Conservation (phyloP, 1,284 basidiomycete genomes). For the Ustilago crameri region DNA sequence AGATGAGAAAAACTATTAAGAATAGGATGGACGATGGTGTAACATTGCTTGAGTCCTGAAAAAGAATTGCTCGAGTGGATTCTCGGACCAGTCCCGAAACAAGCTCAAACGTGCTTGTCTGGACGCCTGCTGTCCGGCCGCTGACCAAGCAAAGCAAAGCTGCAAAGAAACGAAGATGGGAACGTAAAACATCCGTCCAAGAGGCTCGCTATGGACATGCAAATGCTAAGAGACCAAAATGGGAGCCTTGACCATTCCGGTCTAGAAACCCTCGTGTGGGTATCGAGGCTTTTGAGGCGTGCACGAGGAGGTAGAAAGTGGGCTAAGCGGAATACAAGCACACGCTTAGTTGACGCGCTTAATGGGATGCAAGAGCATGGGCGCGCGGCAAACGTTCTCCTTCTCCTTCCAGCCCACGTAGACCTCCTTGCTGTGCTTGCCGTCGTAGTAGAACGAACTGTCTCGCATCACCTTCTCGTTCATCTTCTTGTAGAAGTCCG, state of each 20-base stretch:
- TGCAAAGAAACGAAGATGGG: not conserved
- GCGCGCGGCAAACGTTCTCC: conserved; percentile 65
- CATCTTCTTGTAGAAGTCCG: conserved; percentile 67
- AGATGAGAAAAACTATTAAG: not conserved
- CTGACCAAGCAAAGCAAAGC: not conserved
- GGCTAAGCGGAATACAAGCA: not conserved
- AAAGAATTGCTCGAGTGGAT: no score
- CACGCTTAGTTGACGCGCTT: conserved; percentile 57
- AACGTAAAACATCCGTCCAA: conserved; percentile 20
- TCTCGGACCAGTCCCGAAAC: no score
- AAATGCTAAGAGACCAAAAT: conserved; percentile 6
- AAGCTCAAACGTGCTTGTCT: no score
- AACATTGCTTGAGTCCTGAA: no score
- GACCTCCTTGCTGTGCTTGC: conserved; percentile 63
- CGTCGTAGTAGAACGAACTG: conserved; percentile 67
- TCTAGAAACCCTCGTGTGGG: conserved; percentile 28
- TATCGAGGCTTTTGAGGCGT: conserved; percentile 13
- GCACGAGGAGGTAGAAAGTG: conserved; percentile 4
- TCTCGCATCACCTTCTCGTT: conserved; percentile 68
- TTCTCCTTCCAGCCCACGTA: conserved; percentile 67
- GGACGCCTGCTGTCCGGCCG: no score
- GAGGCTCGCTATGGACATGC: conserved; percentile 10
- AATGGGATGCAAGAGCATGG: conserved; percentile 66
- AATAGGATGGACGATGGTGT: not conserved
- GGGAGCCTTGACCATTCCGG: not conserved